A percentile compares a stretch with the other conserved stretches of the same genome.
phyloP scores from a whole-genome alignment of 2,329 filamentous ascomycete species.

The Verticillium albo-atrum region DNA sequence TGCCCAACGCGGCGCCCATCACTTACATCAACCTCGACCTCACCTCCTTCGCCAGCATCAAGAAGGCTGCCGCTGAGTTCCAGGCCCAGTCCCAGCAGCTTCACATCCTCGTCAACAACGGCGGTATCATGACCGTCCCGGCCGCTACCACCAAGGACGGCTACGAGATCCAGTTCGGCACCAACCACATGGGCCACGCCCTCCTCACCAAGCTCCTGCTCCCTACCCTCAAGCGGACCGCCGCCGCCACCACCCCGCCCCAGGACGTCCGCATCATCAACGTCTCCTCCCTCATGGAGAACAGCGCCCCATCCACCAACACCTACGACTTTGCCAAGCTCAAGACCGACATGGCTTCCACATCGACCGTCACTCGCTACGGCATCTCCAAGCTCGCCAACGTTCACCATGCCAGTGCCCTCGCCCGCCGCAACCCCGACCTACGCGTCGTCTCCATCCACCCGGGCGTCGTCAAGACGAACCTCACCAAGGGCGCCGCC shows the following conservation, averaged over 20 bases:
- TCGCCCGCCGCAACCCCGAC: conserved; percentile 19
- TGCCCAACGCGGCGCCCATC: conserved; percentile 8
- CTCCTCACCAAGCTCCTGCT: conserved; percentile 33
- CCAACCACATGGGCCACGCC: conserved; percentile 44
- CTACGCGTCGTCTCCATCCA: conserved; percentile 21
- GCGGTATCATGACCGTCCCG: conserved; percentile 34
- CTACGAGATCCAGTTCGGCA: conserved; percentile 44
- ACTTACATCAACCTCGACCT: conserved; percentile 38
- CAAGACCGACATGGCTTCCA: conserved; percentile 15
- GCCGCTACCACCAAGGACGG: conserved; percentile 35
- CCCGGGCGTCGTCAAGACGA: conserved; percentile 23
- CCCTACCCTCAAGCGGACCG: conserved; percentile 21
- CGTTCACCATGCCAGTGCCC: conserved; percentile 20
- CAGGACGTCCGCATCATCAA: conserved; percentile 25
- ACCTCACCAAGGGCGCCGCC: conserved; percentile 11
- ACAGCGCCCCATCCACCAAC: conserved; percentile 3
- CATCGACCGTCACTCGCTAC: conserved; percentile 22
- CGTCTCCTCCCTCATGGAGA: conserved; percentile 12
- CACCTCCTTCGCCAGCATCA: conserved; percentile 34
- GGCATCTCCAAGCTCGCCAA: conserved; percentile 27
- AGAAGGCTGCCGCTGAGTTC: conserved; percentile 32
- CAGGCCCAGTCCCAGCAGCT: conserved; percentile 24
- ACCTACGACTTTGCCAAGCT: conserved; percentile 10
- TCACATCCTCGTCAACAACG: conserved; percentile 41
- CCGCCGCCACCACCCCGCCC: conserved; percentile 3